phyloP scores from a whole-genome alignment of 805 yeast species.

The Yueomyces sinensis region DNA sequence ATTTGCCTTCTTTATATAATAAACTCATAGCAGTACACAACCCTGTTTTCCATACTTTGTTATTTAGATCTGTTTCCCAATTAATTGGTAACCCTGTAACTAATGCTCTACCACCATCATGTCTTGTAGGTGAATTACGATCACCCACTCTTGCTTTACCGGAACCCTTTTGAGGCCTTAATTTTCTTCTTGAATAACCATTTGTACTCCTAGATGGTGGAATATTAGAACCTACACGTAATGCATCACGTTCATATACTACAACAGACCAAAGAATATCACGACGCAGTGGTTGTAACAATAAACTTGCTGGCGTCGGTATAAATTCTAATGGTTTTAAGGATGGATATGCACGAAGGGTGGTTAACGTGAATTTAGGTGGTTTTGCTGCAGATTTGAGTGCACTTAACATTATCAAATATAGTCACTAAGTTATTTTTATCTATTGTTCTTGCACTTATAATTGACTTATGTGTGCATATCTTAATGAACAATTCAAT shows the following conservation, averaged over 20 bases:
- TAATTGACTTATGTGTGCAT: too few relatives aligned
- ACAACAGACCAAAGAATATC: constrained; percentile 93
- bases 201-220: constrained; percentile 80
- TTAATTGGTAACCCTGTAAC: constrained; percentile 89
- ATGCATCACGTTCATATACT: constrained; percentile 77
- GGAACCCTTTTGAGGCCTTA: constrained; percentile 82
- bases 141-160: constrained; percentile 97
- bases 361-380: constrained; percentile 60
- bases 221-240: constrained; percentile 79
- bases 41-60: constrained; percentile 61
- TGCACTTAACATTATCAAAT: constrained; percentile 1
- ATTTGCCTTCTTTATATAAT: constrained; percentile 61
- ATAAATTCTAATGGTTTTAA: constrained; percentile 70
- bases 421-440: too few relatives aligned
- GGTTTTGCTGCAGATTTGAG: constrained; percentile 27
- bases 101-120: constrained; percentile 79
- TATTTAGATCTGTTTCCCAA: constrained; percentile 65
- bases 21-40: constrained; percentile 71
- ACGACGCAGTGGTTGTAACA: constrained; percentile 70
- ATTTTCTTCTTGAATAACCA: constrained; percentile 71
- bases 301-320: constrained; percentile 61
- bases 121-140: constrained; percentile 84
- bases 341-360: constrained; percentile 78
- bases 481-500: too few relatives aligned
- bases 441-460: too few relatives aligned